Percentiles rank a stretch among this genome's conserved stretches.
These are phyloP conservation scores for Sporothrix euskadiensis DNA, from an alignment of 2,329 filamentous ascomycete genomes.

Conservation along the genomic window DNA sequence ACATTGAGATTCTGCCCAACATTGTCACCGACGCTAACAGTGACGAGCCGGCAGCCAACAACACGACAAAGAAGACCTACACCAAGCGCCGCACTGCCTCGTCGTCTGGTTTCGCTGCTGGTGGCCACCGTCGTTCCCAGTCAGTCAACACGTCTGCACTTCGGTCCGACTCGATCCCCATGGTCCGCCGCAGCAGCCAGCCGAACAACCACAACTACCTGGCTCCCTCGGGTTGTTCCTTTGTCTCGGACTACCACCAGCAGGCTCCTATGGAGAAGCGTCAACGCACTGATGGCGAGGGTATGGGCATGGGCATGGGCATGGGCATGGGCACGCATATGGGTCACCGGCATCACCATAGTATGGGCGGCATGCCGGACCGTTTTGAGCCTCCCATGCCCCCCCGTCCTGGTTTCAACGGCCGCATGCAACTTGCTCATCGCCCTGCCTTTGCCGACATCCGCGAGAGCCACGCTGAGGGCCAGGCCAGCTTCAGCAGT, in stretches of 20 bases:
- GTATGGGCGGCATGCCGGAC: neutral
- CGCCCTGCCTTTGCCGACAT: constrained; percentile 41
- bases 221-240: neutral
- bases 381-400: constrained; percentile 28
- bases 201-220: constrained; percentile 16
- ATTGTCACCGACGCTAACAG: constrained; percentile 39
- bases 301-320: neutral
- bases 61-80: constrained; percentile 27
- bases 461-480: constrained; percentile 39
- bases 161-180: constrained; percentile 30
- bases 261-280: constrained; percentile 30
- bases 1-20: constrained; percentile 61
- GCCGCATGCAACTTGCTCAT: constrained; percentile 35
- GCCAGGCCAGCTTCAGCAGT: neutral
- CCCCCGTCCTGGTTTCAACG: constrained; percentile 34
- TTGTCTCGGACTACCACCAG: neutral
- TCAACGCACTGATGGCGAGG: constrained; percentile 26
- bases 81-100: constrained; percentile 25
- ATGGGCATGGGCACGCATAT: neutral
- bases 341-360: neutral
- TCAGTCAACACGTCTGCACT: constrained; percentile 36
- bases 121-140: constrained; percentile 38
- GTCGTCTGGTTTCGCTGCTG: neutral
- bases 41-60: constrained; percentile 31
- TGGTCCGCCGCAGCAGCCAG: constrained; percentile 32